Evolutionary conservation across 352 stramenopile genomes (phyloP), one percentile per base, ranked within the genome.

Genomic region (Globisporangium takayamanum): DNA sequence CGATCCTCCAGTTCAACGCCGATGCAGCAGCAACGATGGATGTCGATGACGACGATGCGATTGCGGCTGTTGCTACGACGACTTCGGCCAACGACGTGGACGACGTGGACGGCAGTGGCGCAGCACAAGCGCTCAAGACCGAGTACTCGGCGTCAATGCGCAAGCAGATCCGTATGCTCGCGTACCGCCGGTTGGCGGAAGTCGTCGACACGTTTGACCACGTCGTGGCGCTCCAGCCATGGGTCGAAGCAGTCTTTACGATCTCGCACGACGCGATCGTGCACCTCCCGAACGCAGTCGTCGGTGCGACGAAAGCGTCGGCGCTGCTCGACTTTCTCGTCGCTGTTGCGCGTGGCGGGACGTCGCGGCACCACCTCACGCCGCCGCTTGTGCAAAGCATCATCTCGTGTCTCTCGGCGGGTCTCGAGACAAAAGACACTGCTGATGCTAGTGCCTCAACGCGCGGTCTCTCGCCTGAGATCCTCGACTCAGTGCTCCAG

Each of bases 181-280:
- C 80, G 0, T 90, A 88, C 63, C 86, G 82, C 20, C 82, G 86
- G 0, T 60, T 94, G 15, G 70, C 77, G 0, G 79, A 95, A 50
- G 53, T 95, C 49, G 63, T 95, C 28, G 79, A 92, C 49, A 88
- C 58, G 65, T 95, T 91, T 66, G 86, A 95, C 46, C 76, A 73
- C 20, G 68, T 85, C 4, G 73, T 91, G 12, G 47, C 62, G 8
- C 64, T 95, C n/a, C 52, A 71, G 60, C 78, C 82, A 12, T 94
- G 84, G 80, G 68, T 92, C 8, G 60, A 67, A 15, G 65, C 64
- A 4, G 50, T 86, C 10, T 60, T 95, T 16, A 54, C 64, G 26
- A 75, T 71, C 3, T 79, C 71, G 15, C 55, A 76, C 30, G 70
- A 87, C 3, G 78, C 83, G 22, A 88, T 94, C 30, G 45, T 67